Evolutionary conservation across 2,329 filamentous ascomycete species (phyloP).

Genomic region (Trichoderma sp.): DNA sequence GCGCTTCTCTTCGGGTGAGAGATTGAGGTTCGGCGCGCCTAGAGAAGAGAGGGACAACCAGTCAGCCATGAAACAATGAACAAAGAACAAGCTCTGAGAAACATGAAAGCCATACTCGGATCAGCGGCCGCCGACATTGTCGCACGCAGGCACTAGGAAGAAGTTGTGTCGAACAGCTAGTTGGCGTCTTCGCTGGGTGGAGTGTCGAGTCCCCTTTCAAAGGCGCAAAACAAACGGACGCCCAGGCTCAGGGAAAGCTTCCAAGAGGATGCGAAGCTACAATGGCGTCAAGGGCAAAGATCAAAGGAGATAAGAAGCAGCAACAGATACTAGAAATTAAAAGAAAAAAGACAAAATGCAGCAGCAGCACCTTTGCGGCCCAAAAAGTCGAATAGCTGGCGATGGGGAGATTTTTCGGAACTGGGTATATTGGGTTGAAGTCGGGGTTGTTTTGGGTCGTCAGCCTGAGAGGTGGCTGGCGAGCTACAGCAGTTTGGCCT

Average conservation of each 20-base stretch:
- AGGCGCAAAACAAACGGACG: not conserved
- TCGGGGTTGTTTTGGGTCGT: slow-evolving; percentile 18
- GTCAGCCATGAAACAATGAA: not conserved
- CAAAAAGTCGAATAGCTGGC: slow-evolving; percentile 1
- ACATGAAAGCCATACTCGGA: slow-evolving; percentile 25
- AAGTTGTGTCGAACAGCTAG: not conserved
- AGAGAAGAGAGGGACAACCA: slow-evolving; percentile 24
- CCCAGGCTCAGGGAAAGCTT: not conserved
- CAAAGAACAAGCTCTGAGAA: not conserved
- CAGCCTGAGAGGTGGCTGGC: slow-evolving; percentile 20
- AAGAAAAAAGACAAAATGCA: not conserved
- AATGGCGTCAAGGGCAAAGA: not conserved
- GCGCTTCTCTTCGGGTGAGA: slow-evolving; percentile 89
- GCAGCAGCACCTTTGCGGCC: slow-evolving; percentile 12
- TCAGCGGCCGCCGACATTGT: slow-evolving; percentile 31
- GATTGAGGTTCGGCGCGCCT: slow-evolving; percentile 73
- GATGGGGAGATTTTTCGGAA: slow-evolving; percentile 8
- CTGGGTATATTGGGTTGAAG: slow-evolving; percentile 21
- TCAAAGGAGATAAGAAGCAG: not conserved
- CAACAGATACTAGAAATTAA: not conserved
- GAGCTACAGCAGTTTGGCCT: not conserved
- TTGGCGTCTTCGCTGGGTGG: slow-evolving; percentile 5
- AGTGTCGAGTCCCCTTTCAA: not conserved
- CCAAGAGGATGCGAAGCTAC: not conserved
- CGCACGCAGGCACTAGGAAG: slow-evolving; percentile 22